phyloP scores from a whole-genome alignment of 2,329 filamentous ascomycete genomes.

The Amauroascus verrucosus region DNA sequence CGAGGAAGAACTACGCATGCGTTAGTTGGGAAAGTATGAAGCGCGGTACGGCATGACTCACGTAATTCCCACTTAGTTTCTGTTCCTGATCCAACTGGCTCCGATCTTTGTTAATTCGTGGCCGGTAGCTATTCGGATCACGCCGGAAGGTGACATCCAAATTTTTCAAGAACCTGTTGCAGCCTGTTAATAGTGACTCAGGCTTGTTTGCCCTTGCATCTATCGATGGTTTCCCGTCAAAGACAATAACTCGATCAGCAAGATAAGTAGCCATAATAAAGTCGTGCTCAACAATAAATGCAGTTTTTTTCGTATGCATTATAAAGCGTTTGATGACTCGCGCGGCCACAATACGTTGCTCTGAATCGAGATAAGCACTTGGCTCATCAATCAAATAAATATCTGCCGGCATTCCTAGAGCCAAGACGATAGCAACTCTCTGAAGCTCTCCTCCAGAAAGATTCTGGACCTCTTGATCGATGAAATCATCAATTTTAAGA shows the following conservation, averaged over 20 bases:
- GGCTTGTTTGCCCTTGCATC: conserved; percentile 79
- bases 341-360: conserved; percentile 95
- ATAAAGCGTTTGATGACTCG: conserved; percentile 99
- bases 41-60: conserved; percentile 39
- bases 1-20: conserved; percentile 74
- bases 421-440: conserved; percentile 93
- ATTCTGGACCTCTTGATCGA: conserved; percentile 98
- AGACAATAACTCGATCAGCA: conserved; percentile 94
- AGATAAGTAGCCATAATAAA: conserved; percentile 89
- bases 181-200: conserved; percentile 85
- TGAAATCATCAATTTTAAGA: conserved; percentile 97
- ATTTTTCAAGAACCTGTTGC: conserved; percentile 94
- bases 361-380: conserved; percentile 92
- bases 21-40: conserved; percentile 5
- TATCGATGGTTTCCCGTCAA: conserved; percentile 85
- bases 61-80: conserved; percentile 85
- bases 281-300: conserved; percentile 99
- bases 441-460: conserved; percentile 98
- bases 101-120: conserved; percentile 95
- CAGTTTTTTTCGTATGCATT: conserved; percentile 99
- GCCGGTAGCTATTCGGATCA: conserved; percentile 89
- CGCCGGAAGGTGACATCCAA: conserved; percentile 97
- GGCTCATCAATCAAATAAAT: conserved; percentile 99
- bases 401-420: conserved; percentile 90
- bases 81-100: conserved; percentile 97